A percentile compares a stretch with the other conserved stretches of the same genome.
phyloP scores from a whole-genome alignment of 192 early-diverging fungal genomes.

The Linnemannia zychae region DNA sequence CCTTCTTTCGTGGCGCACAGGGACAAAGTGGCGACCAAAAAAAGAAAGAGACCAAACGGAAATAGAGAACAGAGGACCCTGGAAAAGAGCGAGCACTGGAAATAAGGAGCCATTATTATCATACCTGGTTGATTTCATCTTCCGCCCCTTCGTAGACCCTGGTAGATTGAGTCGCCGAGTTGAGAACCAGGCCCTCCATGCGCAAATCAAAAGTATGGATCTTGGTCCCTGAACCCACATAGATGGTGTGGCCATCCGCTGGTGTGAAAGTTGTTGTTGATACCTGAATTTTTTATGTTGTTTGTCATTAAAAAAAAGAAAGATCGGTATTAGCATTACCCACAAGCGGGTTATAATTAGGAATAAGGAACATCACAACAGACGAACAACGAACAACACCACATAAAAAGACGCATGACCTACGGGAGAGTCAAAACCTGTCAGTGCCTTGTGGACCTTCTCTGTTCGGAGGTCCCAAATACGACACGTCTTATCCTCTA shows the following conservation, averaged over 20 bases:
- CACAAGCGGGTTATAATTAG: neutral
- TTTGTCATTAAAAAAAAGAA: neutral
- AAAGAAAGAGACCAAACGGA: neutral
- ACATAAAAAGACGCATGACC: neutral
- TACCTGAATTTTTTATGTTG: no score
- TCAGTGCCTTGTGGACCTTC: constrained; percentile 50
- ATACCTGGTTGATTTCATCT: constrained; percentile 67
- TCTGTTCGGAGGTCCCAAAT: constrained; percentile 52
- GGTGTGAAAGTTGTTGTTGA: constrained; percentile 35
- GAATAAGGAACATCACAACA: neutral
- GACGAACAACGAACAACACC: neutral
- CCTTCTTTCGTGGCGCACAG: no score
- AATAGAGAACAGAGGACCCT: neutral
- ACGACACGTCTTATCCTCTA: constrained; percentile 55
- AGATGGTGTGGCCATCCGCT: constrained; percentile 39
- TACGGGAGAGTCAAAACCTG: constrained; percentile 43
- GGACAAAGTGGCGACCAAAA: neutral
- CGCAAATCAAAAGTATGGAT: constrained; percentile 61
- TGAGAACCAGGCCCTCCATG: constrained; percentile 50
- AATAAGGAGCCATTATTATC: neutral
- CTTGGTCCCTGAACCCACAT: constrained; percentile 39
- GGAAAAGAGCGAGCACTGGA: neutral
- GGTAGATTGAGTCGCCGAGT: constrained; percentile 32
- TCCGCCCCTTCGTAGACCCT: constrained; percentile 56
- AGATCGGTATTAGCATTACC: neutral